Percentiles rank a stretch among this genome's conserved stretches.
These are phyloP conservation scores for Wickerhamia fluorescens DNA, from an alignment of 805 yeast genomes.

Conservation along the genomic window DNA sequence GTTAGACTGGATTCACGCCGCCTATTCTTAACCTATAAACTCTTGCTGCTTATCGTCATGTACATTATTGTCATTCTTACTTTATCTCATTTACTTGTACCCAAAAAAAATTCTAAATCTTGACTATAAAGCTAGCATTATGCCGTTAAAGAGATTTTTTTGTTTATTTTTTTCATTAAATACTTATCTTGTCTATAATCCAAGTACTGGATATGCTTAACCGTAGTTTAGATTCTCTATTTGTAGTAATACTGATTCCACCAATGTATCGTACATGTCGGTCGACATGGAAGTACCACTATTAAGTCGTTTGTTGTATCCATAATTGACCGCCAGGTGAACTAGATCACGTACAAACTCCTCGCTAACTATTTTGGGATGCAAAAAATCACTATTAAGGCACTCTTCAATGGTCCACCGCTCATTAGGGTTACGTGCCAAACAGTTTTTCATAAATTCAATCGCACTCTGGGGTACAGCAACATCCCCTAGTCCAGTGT, in stretches of 20 bases:
- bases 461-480: constrained; percentile 64
- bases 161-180: no score
- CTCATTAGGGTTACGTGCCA: constrained; percentile 60
- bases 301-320: constrained; percentile 36
- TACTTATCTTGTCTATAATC: neutral
- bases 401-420: constrained; percentile 62
- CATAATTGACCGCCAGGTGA: constrained; percentile 71
- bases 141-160: no score
- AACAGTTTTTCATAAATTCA: constrained; percentile 65
- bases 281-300: constrained; percentile 33
- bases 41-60: no score
- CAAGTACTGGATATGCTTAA: constrained; percentile 6
- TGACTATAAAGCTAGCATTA: neutral
- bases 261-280: constrained; percentile 34
- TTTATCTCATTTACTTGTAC: no score
- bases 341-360: constrained; percentile 63
- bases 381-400: constrained; percentile 56
- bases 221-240: constrained; percentile 32
- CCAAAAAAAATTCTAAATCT: neutral
- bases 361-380: constrained; percentile 67
- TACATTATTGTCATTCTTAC: no score
- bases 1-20: no score
- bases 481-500: constrained; percentile 51
- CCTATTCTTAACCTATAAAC: neutral
- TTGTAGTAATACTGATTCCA: constrained; percentile 50